A percentile compares a stretch with the other conserved stretches of the same genome.
Evolutionary conservation across 2,329 filamentous ascomycete species (phyloP).

Genomic region (Rachicladosporium sp.): DNA sequence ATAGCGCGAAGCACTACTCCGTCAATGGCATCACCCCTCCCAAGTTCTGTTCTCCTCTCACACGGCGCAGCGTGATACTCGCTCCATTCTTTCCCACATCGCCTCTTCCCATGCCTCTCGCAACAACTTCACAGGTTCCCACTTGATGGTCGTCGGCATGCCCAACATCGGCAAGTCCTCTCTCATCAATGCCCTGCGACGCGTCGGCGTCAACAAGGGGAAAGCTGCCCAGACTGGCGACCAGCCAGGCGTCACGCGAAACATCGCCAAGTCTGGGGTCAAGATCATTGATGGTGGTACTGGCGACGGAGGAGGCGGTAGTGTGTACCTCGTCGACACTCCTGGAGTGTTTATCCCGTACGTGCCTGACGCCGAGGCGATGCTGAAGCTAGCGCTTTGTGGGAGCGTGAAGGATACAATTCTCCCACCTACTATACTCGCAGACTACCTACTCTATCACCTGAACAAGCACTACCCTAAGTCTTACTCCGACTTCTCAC

Average conservation of each 20-base stretch:
- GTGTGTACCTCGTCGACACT: slow-evolving; percentile 79
- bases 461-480: slow-evolving; percentile 57
- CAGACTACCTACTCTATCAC: slow-evolving; percentile 80
- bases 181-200: slow-evolving; percentile 75
- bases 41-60: slow-evolving; percentile 42
- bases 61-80: slow-evolving; percentile 31
- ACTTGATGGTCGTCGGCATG: slow-evolving; percentile 87
- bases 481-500: slow-evolving; percentile 50
- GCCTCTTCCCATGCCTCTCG: slow-evolving; percentile 37
- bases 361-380: slow-evolving; percentile 68
- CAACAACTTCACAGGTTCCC: slow-evolving; percentile 63
- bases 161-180: slow-evolving; percentile 95
- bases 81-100: slow-evolving; percentile 38
- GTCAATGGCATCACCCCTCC: slow-evolving; percentile 41
- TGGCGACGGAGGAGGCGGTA: slow-evolving; percentile 39
- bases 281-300: slow-evolving; percentile 56
- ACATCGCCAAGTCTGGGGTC: slow-evolving; percentile 62
- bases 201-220: slow-evolving; percentile 48
- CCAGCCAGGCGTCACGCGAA: slow-evolving; percentile 81
- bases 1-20: slow-evolving; percentile 37
- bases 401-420: slow-evolving; percentile 85
- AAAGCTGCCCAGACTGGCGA: slow-evolving; percentile 75
- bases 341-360: slow-evolving; percentile 94
- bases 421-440: slow-evolving; percentile 63
- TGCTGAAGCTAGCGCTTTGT: slow-evolving; percentile 89